A percentile compares a stretch with the other conserved stretches of the same genome.
phyloP scores from a whole-genome alignment of 192 early-diverging fungal genomes.

The Umbelopsis vinacea region DNA sequence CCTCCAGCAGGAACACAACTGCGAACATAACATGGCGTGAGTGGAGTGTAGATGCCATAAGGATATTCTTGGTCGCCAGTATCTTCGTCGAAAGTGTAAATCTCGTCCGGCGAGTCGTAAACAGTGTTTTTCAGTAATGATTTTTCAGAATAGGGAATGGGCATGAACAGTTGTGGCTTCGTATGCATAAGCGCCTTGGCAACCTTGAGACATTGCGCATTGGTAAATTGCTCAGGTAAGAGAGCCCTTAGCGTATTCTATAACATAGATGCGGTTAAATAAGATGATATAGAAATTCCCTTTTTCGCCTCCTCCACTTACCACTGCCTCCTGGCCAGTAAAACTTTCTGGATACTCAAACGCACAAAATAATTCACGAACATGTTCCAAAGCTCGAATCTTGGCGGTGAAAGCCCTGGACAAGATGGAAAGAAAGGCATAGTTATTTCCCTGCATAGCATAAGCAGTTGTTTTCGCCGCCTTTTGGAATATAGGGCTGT shows the following conservation, averaged over 20 bases:
- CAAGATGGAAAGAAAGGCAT: slow-evolving; percentile 27
- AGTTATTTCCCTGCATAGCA: background rate
- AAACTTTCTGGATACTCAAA: slow-evolving; percentile 43
- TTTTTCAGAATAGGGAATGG: slow-evolving; percentile 34
- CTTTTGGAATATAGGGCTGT: background rate
- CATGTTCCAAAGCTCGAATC: slow-evolving; percentile 30
- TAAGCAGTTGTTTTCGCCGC: background rate
- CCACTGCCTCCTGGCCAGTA: slow-evolving; percentile 39
- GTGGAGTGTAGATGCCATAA: slow-evolving; percentile 85
- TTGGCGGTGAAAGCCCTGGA: slow-evolving; percentile 21
- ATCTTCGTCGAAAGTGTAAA: slow-evolving; percentile 38
- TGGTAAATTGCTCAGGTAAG: slow-evolving; percentile 23
- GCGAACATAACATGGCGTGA: slow-evolving; percentile 82
- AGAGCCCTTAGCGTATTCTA: slow-evolving; percentile 26
- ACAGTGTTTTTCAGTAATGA: slow-evolving; percentile 36
- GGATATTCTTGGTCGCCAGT: slow-evolving; percentile 53
- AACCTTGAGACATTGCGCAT: slow-evolving; percentile 25
- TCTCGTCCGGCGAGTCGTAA: slow-evolving; percentile 40
- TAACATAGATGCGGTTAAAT: background rate
- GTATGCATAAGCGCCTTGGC: slow-evolving; percentile 37
- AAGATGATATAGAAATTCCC: background rate
- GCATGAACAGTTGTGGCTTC: slow-evolving; percentile 32
- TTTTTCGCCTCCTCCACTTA: slow-evolving; percentile 8
- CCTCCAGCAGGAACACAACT: slow-evolving; percentile 26
- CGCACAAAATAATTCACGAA: slow-evolving; percentile 39